Evolutionary conservation across 2,329 filamentous ascomycete genomes (phyloP).

Genomic region (Nemania sp.): DNA sequence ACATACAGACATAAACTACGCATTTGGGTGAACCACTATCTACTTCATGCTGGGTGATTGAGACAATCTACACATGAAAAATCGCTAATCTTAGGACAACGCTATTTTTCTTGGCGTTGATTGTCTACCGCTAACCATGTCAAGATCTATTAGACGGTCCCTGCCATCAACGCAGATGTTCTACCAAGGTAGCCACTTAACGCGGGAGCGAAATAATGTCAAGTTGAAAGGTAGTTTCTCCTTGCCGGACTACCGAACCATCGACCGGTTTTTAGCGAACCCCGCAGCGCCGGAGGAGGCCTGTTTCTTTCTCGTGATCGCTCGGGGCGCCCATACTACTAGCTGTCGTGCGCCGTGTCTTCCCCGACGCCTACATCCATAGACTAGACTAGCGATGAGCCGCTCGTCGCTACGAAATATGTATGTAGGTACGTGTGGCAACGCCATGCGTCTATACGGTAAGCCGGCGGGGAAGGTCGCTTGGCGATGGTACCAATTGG

Average conservation of each 20-base stretch:
- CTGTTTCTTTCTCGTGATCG: constrained; percentile 4
- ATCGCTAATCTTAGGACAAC: background rate
- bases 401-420: background rate
- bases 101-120: background rate
- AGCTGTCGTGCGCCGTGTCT: background rate
- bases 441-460: constrained; percentile 23
- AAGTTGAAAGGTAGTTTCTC: constrained; percentile 3
- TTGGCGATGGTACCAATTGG: background rate
- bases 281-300: constrained; percentile 16
- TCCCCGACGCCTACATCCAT: no score
- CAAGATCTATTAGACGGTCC: constrained; percentile 5
- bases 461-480: background rate
- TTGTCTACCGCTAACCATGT: background rate
- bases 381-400: constrained; percentile 13
- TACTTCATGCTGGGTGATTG: no score
- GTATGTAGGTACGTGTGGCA: background rate
- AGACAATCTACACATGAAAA: no score
- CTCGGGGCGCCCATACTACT: constrained; percentile 13
- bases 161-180: background rate
- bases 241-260: constrained; percentile 12
- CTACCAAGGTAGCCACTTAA: constrained; percentile 9
- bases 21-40: no score
- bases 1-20: background rate
- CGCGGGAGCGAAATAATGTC: background rate
- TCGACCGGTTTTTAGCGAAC: constrained; percentile 13